Evolutionary conservation across 164 flowering plant genomes (phyloP).

Genomic region (Umbilicus rupestris): DNA sequence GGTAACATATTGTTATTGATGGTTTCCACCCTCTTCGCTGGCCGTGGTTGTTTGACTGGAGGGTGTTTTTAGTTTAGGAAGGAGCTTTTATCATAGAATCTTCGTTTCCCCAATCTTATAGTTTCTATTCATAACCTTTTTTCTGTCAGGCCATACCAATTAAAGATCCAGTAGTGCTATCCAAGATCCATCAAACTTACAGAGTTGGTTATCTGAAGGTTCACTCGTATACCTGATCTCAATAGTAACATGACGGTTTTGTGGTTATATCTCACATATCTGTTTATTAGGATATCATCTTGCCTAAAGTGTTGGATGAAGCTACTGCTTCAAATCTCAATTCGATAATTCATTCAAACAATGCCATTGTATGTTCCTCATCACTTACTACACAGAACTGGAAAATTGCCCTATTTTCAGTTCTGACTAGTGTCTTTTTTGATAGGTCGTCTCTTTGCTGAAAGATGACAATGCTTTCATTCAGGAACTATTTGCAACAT

Average conservation of each 20-base stretch:
- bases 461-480: constrained; percentile 83
- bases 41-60: not conserved
- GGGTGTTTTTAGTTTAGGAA: not conserved
- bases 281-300: constrained; percentile 62
- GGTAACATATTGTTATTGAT: constrained; percentile 31
- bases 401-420: not conserved
- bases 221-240: not conserved
- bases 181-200: constrained; percentile 93
- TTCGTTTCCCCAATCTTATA: not conserved
- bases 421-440: constrained; percentile 7
- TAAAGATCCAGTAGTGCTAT: constrained; percentile 61
- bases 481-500: constrained; percentile 77
- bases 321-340: constrained; percentile 62
- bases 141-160: constrained; percentile 70
- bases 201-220: constrained; percentile 93
- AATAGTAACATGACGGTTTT: not conserved
- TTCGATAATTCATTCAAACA: constrained; percentile 72
- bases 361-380: constrained; percentile 64
- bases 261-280: constrained; percentile 4
- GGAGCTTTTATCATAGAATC: not conserved
- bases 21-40: not conserved
- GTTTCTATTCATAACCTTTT: not conserved
- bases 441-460: constrained; percentile 77
- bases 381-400: not conserved
- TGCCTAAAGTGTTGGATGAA: constrained; percentile 86